Conservation (phyloP, 192 early-diverging fungal genomes). For the Coemansia sp. region DNA sequence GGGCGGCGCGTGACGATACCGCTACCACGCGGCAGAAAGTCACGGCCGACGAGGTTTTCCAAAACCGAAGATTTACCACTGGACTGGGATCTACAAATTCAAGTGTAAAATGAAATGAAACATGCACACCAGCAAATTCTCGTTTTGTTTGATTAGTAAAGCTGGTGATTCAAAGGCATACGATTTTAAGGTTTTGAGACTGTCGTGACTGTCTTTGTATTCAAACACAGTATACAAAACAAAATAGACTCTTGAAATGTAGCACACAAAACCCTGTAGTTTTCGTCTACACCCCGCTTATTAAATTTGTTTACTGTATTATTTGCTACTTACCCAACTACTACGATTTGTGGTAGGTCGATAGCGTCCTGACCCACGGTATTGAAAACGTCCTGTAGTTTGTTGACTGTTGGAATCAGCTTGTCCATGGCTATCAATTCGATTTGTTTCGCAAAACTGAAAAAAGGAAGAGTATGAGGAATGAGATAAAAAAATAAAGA, state of each 20-base stretch:
- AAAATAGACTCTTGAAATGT: background rate
- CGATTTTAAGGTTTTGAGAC: too few species aligned
- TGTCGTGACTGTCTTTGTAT: too few species aligned
- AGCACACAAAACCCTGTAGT: too few species aligned
- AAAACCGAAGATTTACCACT: slow-evolving; percentile 97
- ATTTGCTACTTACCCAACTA: slow-evolving; percentile 62
- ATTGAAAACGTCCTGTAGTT: slow-evolving; percentile 78
- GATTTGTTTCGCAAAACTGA: background rate
- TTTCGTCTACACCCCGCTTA: too few species aligned
- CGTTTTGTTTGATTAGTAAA: too few species aligned
- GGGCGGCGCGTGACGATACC: slow-evolving; percentile 84
- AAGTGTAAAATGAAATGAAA: slow-evolving; percentile 8
- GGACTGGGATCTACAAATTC: slow-evolving; percentile 66
- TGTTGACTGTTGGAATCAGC: slow-evolving; percentile 79
- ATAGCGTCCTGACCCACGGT: slow-evolving; percentile 72
- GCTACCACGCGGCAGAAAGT: slow-evolving; percentile 93
- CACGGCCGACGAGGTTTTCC: slow-evolving; percentile 96
- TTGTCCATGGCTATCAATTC: slow-evolving; percentile 60
- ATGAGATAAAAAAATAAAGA: slow-evolving; percentile 1
- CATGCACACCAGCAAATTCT: background rate
- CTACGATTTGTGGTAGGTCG: slow-evolving; percentile 84
- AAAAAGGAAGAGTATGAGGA: background rate
- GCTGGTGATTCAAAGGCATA: too few species aligned
- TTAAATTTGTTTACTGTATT: background rate
- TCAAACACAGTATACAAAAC: slow-evolving; percentile 3